These are phyloP conservation scores for Komagataella kurtzmanii DNA, from an alignment of 805 yeast genomes.

Conservation along the genomic window DNA sequence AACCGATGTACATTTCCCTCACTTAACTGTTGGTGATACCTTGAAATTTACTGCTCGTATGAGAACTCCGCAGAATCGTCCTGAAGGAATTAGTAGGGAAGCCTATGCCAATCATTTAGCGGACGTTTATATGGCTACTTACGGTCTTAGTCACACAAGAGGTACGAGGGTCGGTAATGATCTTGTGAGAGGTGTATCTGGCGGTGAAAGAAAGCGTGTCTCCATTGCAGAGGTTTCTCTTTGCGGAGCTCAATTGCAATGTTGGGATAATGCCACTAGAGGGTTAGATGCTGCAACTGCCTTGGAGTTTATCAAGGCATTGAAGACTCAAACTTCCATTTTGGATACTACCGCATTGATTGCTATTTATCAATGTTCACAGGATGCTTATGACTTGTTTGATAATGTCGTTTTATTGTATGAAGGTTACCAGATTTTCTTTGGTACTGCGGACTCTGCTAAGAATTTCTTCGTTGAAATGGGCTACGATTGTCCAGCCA, in stretches of 20 bases:
- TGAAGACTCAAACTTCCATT: constrained; percentile 41
- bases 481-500: constrained; percentile 31
- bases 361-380: constrained; percentile 35
- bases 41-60: constrained; percentile 47
- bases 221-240: constrained; percentile 42
- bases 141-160: constrained; percentile 33
- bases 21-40: constrained; percentile 54
- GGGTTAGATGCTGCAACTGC: constrained; percentile 66
- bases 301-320: constrained; percentile 43
- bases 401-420: constrained; percentile 27
- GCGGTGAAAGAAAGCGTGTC: constrained; percentile 57
- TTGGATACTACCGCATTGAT: constrained; percentile 34
- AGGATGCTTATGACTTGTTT: constrained; percentile 28
- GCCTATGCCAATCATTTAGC: constrained; percentile 39
- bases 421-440: constrained; percentile 30
- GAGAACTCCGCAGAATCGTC: constrained; percentile 49
- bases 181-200: constrained; percentile 50
- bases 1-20: constrained; percentile 55
- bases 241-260: constrained; percentile 27
- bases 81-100: constrained; percentile 45
- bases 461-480: constrained; percentile 24
- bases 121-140: constrained; percentile 37
- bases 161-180: constrained; percentile 53
- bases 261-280: constrained; percentile 62
- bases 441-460: constrained; percentile 22